Evolutionary conservation across 139 green algal species (phyloP), one percentile per base, ranked within the genome.

Genomic region (Yamagishiella unicocca): DNA sequence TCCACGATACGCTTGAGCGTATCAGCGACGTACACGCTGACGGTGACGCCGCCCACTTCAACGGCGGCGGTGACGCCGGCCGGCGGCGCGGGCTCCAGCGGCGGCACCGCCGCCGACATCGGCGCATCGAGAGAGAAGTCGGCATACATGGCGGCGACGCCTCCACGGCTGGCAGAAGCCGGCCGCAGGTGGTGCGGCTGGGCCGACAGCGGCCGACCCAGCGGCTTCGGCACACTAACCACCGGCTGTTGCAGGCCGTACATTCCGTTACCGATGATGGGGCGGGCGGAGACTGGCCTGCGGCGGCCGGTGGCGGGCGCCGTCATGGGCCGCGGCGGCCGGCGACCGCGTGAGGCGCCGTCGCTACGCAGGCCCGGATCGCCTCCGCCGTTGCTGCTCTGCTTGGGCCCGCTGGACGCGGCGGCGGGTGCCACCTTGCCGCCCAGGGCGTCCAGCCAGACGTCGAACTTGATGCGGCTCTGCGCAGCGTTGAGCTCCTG

Each of bases 1-100:
- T 90, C 84, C 2, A 68, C n/a, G 24, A 90, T 76, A 5, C 77
- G 84, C 64, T 83, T 87, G 21, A 82, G 29, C 37, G 84, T 85
- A 62, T 92, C 89, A 0, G 89, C 89, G 12, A 88, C 78, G 61
- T 92, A 92, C 43, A 90, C 82, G 74, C 74, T 86, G 24, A 88
- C 82, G 2, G 53, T 66, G 4, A 67, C 37, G 24, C 88, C 82
- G 2, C 31, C 81, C n/a, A 92, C 83, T 4, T 80, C 81, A 1
- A 90, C 80, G 10, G 80, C 87, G 42, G 87, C 87, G 22, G 80
- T 90, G 31, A 46, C 64, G 70, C 70, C 46, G 61, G 55, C 79
- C 0, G 45, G 71, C 27, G 87, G 40, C 6, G 78, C 66, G n/a
- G 31, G 14, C 14, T 71, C 46, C 17, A 9, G 82, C 46, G 82